Evolutionary conservation across 163 green algal species (phyloP).

Genomic region (Trebouxia gelatinosa): DNA sequence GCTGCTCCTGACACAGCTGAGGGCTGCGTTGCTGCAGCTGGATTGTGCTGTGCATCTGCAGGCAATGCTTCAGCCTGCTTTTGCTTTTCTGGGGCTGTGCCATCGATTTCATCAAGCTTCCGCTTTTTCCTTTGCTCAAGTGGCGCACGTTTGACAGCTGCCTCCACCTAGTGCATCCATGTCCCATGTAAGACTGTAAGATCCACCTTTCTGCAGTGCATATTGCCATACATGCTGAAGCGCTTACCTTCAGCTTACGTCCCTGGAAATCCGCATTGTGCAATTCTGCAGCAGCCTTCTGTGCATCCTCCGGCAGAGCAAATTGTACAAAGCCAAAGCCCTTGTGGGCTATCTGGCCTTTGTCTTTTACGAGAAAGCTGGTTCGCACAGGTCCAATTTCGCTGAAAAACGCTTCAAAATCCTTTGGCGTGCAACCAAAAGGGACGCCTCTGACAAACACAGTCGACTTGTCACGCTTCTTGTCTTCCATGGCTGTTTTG

Average conservation of each 20-base stretch:
- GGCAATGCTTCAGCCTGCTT: neutral
- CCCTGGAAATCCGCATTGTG: slow-evolving; percentile 63
- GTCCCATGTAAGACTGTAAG: neutral
- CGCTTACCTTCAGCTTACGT: slow-evolving; percentile 69
- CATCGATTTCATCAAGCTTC: slow-evolving; percentile 34
- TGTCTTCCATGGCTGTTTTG: slow-evolving; percentile 5
- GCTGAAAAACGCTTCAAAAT: slow-evolving; percentile 67
- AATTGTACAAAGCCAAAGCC: slow-evolving; percentile 87
- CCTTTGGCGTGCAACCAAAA: slow-evolving; percentile 54
- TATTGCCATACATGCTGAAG: neutral
- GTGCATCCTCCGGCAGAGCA: slow-evolving; percentile 78
- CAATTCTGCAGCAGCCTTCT: slow-evolving; percentile 67
- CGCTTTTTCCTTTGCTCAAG: slow-evolving; percentile 74
- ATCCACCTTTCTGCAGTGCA: neutral
- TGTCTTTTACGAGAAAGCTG: slow-evolving; percentile 77
- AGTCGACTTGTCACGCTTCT: slow-evolving; percentile 42
- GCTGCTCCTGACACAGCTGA: neutral
- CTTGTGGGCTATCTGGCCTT: slow-evolving; percentile 47
- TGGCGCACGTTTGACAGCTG: slow-evolving; percentile 65
- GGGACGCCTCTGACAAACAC: slow-evolving; percentile 70
- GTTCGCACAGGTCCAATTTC: slow-evolving; percentile 78
- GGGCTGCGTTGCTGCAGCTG: neutral
- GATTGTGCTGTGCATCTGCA: neutral
- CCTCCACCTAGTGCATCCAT: slow-evolving; percentile 57
- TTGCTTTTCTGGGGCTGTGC: slow-evolving; percentile 18